Percentiles rank a stretch among this genome's conserved stretches.
Conservation (phyloP, 495 filamentous ascomycete genomes). For the Daldinia childiae region DNA sequence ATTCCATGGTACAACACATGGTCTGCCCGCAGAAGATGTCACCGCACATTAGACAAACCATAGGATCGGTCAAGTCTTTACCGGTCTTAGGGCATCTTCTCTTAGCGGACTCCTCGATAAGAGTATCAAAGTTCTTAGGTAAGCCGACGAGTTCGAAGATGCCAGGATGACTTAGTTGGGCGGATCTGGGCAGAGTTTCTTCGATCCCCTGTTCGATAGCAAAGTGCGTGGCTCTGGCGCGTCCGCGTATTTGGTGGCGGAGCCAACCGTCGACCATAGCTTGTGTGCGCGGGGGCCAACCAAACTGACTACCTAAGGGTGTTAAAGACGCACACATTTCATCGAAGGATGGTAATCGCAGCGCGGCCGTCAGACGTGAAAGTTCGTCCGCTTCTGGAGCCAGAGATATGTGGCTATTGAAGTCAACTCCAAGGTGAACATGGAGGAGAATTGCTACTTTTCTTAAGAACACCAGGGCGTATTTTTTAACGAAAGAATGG, state of each 20-base stretch:
- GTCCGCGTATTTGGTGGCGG: conserved; percentile 62
- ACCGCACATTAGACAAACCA: conserved; percentile 93
- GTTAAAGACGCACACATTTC: conserved; percentile 70
- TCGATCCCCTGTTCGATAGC: conserved; percentile 13
- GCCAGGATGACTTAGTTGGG: conserved; percentile 77
- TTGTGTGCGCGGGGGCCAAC: conserved; percentile 51
- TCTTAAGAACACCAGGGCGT: conserved; percentile 88
- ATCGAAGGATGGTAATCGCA: conserved; percentile 81
- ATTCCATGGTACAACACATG: conserved; percentile 82
- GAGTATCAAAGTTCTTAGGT: conserved; percentile 88
- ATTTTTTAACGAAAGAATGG: conserved; percentile 70
- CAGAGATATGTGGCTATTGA: conserved; percentile 75
- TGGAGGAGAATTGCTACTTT: conserved; percentile 86
- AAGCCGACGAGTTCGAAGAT: conserved; percentile 95
- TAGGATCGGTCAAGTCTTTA: conserved; percentile 88
- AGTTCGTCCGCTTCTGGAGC: conserved; percentile 77
- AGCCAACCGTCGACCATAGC: conserved; percentile 82
- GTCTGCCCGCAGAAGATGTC: conserved; percentile 95
- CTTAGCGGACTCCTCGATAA: conserved; percentile 90
- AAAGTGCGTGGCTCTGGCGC: neutral
- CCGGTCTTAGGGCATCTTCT: conserved; percentile 87
- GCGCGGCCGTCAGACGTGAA: conserved; percentile 76
- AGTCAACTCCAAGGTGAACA: conserved; percentile 87
- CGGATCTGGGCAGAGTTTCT: conserved; percentile 46
- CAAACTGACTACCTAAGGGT: conserved; percentile 51